Conservation (phyloP, 768 basidiomycete genomes). For the Pulveroboletus sp. region DNA sequence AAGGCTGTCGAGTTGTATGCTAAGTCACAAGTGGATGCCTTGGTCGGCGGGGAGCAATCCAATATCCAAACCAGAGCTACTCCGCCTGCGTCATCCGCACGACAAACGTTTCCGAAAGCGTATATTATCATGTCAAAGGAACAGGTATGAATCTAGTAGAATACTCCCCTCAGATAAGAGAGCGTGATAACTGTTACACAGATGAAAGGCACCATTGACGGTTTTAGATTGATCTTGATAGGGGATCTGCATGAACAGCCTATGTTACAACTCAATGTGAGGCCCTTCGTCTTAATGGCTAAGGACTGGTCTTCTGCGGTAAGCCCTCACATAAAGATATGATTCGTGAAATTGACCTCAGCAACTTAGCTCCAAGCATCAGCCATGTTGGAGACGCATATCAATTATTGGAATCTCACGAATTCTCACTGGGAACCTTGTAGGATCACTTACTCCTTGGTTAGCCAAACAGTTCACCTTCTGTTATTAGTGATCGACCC, state of each 20-base stretch:
- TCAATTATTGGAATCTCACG: constrained; percentile 95
- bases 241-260: constrained; percentile 96
- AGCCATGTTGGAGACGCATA: constrained; percentile 74
- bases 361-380: constrained; percentile 71
- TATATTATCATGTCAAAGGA: constrained; percentile 71
- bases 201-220: constrained; percentile 86
- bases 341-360: background rate
- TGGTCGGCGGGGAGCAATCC: constrained; percentile 2
- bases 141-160: constrained; percentile 50
- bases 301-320: constrained; percentile 97
- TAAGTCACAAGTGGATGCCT: constrained; percentile 32
- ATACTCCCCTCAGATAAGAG: background rate
- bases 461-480: constrained; percentile 11
- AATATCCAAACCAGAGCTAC: constrained; percentile 3
- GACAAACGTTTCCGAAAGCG: constrained; percentile 33
- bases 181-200: constrained; percentile 29
- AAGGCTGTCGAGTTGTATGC: constrained; percentile 81
- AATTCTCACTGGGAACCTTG: constrained; percentile 99
- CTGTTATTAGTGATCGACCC: constrained; percentile 78
- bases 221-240: constrained; percentile 90
- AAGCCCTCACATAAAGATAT: constrained; percentile 13
- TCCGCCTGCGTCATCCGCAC: constrained; percentile 4
- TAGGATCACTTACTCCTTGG: constrained; percentile 34
- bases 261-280: constrained; percentile 83
- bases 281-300: constrained; percentile 76